phyloP scores from a whole-genome alignment of 2,329 filamentous ascomycete species.

The Setomelanomma holmii region DNA sequence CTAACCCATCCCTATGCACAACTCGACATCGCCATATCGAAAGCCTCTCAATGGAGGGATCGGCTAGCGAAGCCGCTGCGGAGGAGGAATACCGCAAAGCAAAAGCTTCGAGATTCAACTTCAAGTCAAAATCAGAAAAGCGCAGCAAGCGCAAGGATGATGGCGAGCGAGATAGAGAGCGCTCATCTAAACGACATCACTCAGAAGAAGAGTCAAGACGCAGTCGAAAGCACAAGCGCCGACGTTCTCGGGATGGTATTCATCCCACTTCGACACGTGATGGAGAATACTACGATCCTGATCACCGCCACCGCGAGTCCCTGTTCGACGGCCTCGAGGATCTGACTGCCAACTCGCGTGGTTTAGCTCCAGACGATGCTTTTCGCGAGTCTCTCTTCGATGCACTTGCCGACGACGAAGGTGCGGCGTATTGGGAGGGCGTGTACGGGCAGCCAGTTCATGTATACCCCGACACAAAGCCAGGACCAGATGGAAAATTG shows the following conservation, averaged over 20 bases:
- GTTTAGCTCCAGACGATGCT: slow-evolving; percentile 68
- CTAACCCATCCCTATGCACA: not conserved
- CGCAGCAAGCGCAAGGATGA: slow-evolving; percentile 4
- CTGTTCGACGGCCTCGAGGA: slow-evolving; percentile 37
- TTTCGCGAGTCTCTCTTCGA: slow-evolving; percentile 97
- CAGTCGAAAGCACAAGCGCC: slow-evolving; percentile 27
- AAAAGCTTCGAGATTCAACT: slow-evolving; percentile 47
- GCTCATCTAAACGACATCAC: slow-evolving; percentile 19
- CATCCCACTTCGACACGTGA: slow-evolving; percentile 35
- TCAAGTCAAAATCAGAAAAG: slow-evolving; percentile 44
- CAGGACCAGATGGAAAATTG: slow-evolving; percentile 62
- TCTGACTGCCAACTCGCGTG: slow-evolving; percentile 43
- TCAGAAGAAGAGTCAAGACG: slow-evolving; percentile 23
- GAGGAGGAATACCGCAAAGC: slow-evolving; percentile 32
- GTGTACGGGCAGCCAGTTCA: slow-evolving; percentile 98
- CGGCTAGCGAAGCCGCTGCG: slow-evolving; percentile 26
- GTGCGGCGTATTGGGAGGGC: slow-evolving; percentile 90
- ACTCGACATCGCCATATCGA: slow-evolving; percentile 8
- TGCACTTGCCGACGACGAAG: slow-evolving; percentile 95
- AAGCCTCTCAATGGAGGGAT: slow-evolving; percentile 37
- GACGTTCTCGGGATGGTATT: slow-evolving; percentile 18
- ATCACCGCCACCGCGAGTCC: slow-evolving; percentile 41
- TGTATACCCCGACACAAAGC: slow-evolving; percentile 69
- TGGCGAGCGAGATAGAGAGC: slow-evolving; percentile 11
- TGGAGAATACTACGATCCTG: slow-evolving; percentile 42